Conservation (phyloP, 768 basidiomycete species). For the Postia placenta region DNA sequence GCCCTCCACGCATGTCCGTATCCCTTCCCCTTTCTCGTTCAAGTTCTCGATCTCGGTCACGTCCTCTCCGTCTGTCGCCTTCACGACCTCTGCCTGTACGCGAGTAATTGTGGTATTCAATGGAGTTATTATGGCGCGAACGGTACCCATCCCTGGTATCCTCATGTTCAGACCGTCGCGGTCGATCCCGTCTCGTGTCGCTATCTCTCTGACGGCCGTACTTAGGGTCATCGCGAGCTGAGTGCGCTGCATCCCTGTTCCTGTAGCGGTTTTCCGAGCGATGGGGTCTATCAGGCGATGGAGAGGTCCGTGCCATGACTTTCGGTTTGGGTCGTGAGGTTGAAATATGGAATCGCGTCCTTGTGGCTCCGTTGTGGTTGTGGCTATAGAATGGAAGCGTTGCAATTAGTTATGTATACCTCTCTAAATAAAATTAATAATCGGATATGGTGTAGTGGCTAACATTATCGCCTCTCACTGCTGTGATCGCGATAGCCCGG, state of each 20-base stretch:
- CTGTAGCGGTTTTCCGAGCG: not conserved
- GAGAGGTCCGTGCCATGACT: constrained; percentile 2
- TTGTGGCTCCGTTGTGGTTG: too few relatives aligned
- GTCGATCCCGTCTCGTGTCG: not conserved
- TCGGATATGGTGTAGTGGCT: constrained; percentile 33
- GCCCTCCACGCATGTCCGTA: constrained; percentile 22
- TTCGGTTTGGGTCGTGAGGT: too few relatives aligned
- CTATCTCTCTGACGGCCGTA: not conserved
- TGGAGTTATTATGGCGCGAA: not conserved
- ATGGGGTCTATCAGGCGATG: not conserved
- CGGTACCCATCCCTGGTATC: not conserved
- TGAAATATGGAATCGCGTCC: too few relatives aligned
- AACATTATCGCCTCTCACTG: constrained; percentile 30
- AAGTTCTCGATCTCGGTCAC: not conserved
- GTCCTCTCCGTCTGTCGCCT: not conserved
- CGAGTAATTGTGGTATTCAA: too few relatives aligned
- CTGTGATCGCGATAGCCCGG: constrained; percentile 31
- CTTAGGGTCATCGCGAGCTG: not conserved
- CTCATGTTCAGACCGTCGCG: not conserved
- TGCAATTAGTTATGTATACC: too few relatives aligned
- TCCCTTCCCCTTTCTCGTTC: constrained; percentile 1
- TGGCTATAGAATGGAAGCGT: too few relatives aligned
- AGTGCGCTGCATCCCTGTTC: not conserved
- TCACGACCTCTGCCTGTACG: constrained; percentile 1
- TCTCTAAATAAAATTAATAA: too few relatives aligned